Conservation (phyloP, 768 basidiomycete genomes). For the Leccinum fibrillosum region DNA sequence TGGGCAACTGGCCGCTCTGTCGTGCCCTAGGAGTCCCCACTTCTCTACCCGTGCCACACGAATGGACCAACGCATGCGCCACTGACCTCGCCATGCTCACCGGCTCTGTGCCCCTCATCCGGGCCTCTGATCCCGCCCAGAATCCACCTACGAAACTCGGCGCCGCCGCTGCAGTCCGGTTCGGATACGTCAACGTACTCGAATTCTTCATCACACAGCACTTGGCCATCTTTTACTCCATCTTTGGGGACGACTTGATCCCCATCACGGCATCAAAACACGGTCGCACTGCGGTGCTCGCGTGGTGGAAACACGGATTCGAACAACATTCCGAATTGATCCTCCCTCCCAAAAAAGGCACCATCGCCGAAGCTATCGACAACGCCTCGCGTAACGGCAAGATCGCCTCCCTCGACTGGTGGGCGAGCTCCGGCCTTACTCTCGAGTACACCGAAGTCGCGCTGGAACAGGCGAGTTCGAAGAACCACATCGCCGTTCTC, state of each 20-base stretch:
- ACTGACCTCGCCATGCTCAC: constrained; percentile 74
- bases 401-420: constrained; percentile 77
- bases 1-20: constrained; percentile 83
- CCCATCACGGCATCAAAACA: constrained; percentile 76
- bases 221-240: constrained; percentile 57
- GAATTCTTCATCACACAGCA: constrained; percentile 68
- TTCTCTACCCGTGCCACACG: constrained; percentile 56
- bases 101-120: constrained; percentile 57
- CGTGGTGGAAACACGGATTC: constrained; percentile 76
- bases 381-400: constrained; percentile 77
- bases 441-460: constrained; percentile 79
- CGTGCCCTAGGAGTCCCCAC: constrained; percentile 76
- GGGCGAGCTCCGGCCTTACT: constrained; percentile 60
- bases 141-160: constrained; percentile 69
- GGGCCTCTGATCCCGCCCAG: constrained; percentile 51
- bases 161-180: constrained; percentile 62
- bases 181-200: constrained; percentile 74
- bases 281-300: constrained; percentile 67
- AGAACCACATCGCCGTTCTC: constrained; percentile 70
- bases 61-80: constrained; percentile 68
- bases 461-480: constrained; percentile 75
- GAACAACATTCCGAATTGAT: constrained; percentile 61
- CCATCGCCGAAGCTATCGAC: constrained; percentile 70
- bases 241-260: constrained; percentile 66
- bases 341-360: constrained; percentile 48